These are phyloP conservation scores for Hemileccinum impolitum DNA, from an alignment of 768 basidiomycete species.

Conservation along the genomic window DNA sequence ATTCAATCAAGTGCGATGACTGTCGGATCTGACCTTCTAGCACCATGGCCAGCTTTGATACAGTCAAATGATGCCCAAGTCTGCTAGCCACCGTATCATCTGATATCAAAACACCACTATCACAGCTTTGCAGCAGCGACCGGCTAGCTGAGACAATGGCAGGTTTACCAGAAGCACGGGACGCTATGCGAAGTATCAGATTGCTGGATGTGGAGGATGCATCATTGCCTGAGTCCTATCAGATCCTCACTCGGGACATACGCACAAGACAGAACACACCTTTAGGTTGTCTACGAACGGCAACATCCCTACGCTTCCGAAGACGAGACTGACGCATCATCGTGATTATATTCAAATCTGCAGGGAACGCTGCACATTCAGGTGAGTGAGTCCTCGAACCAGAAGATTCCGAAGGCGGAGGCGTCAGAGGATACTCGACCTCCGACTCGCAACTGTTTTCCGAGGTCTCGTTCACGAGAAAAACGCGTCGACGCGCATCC, in stretches of 20 bases:
- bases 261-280: slow-evolving; percentile 15
- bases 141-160: slow-evolving; percentile 56
- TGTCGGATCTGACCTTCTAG: slow-evolving; percentile 53
- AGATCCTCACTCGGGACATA: not conserved
- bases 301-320: slow-evolving; percentile 25
- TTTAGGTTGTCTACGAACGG: slow-evolving; percentile 22
- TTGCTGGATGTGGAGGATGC: slow-evolving; percentile 13
- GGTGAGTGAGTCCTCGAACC: slow-evolving; percentile 64
- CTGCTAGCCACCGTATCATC: not conserved
- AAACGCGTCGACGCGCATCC: slow-evolving; percentile 39
- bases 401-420: slow-evolving; percentile 72
- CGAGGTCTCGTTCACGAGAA: slow-evolving; percentile 19
- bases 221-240: slow-evolving; percentile 11
- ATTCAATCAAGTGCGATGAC: slow-evolving; percentile 1
- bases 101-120: slow-evolving; percentile 1
- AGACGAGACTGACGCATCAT: slow-evolving; percentile 12
- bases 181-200: slow-evolving; percentile 54
- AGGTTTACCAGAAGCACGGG: slow-evolving; percentile 60
- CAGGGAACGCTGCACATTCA: slow-evolving; percentile 17
- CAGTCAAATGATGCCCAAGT: slow-evolving; percentile 35
- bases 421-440: slow-evolving; percentile 68
- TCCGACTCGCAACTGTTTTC: slow-evolving; percentile 49
- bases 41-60: slow-evolving; percentile 44
- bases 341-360: slow-evolving; percentile 18
- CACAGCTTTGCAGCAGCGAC: slow-evolving; percentile 35